Base-by-base conservation (phyloP, 768 basidiomycete species). In the Cystobasidium ongulense region DNA sequence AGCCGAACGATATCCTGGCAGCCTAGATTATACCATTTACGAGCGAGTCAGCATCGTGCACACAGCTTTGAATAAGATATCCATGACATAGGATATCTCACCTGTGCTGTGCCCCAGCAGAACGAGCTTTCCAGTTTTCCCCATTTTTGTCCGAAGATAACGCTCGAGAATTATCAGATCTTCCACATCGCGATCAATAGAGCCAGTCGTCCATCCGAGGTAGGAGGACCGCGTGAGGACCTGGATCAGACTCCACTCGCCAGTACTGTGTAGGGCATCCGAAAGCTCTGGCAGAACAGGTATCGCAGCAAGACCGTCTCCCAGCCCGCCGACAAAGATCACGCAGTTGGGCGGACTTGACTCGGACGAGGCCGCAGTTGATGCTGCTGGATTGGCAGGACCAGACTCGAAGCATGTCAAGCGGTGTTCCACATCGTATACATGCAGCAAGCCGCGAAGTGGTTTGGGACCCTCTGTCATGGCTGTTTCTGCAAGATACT, bases 1-100 rank as follows among this genome's bases (percentile, higher is more conserved):
- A 71, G 54, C 23, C 68, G 68, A 17, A 71, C 39, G n/a, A 59
- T 71, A 29, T 71, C 68, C 39, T 71, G 68, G 54, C 68, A 71
- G 68, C 68, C 68, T 71, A 43, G 29, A 27, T 54, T 43, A 67
- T 4, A 21, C 33, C 7, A 31, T 11, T 7, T 31, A 63, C 8
- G 5, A 57, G 54, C 54, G 21, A 33, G 17, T 23, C 17, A 17
- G 46, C 46, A 50, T 61, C 25, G n/a, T 61, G 15, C 57, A 29
- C 57, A 11, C n/a, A n/a, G n/a, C n/a, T n/a, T n/a, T n/a, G n/a
- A n/a, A n/a, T n/a, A n/a, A n/a, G n/a, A n/a, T n/a, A n/a, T n/a
- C n/a, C n/a, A n/a, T n/a, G n/a, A n/a, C n/a, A n/a, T n/a, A n/a
- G n/a, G n/a, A n/a, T n/a, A n/a, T 8, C 54, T 57, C 38, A 61